These are phyloP conservation scores for Deinandra increscens DNA, from an alignment of 129 eudicot genomes.

Conservation along the genomic window DNA sequence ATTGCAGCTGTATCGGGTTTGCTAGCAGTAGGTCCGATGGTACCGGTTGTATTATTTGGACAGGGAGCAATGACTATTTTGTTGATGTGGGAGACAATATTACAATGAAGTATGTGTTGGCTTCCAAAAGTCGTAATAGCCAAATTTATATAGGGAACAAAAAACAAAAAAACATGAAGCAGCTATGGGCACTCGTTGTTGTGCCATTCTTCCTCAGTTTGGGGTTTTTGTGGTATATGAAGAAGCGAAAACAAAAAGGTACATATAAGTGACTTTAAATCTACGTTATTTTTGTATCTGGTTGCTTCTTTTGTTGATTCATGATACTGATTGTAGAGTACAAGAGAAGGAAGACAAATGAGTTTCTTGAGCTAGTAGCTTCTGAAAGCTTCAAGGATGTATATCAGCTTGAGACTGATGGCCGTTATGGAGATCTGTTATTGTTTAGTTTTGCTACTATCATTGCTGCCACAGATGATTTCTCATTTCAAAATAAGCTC, in stretches of 20 bases:
- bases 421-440: slow-evolving; percentile 29
- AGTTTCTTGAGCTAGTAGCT: slow-evolving; percentile 26
- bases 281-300: not conserved
- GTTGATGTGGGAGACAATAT: slow-evolving; percentile 24
- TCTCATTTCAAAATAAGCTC: slow-evolving; percentile 39
- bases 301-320: not conserved
- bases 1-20: slow-evolving; percentile 51
- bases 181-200: slow-evolving; percentile 13
- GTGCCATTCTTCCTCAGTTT: slow-evolving; percentile 18
- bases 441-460: slow-evolving; percentile 32
- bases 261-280: not conserved
- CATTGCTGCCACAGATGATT: slow-evolving; percentile 35
- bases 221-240: slow-evolving; percentile 21
- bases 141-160: not conserved
- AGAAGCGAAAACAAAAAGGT: slow-evolving; percentile 31
- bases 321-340: slow-evolving; percentile 4
- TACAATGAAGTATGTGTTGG: slow-evolving; percentile 13
- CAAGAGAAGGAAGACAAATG: not conserved
- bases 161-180: not conserved
- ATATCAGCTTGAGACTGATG: slow-evolving; percentile 20
- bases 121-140: slow-evolving; percentile 9
- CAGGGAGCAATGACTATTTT: not conserved
- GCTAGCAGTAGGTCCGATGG: slow-evolving; percentile 14
- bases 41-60: slow-evolving; percentile 31
- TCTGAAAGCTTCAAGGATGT: slow-evolving; percentile 29